Conservation (phyloP, 1,284 basidiomycete genomes). For the Pyrrhoderma noxium region DNA sequence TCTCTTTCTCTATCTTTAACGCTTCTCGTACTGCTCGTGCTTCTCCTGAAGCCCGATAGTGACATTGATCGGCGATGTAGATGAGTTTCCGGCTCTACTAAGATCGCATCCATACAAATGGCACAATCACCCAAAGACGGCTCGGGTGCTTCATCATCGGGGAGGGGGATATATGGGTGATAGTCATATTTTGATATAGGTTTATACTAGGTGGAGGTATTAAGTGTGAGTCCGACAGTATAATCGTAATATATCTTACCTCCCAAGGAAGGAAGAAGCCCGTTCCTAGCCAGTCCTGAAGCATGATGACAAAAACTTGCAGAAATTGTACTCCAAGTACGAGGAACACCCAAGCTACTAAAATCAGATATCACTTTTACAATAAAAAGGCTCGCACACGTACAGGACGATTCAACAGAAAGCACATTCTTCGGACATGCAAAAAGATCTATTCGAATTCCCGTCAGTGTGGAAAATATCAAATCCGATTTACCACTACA, state of each 20-base stretch:
- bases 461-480: no score
- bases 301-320: conserved; percentile 59
- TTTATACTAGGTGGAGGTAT: conserved; percentile 41
- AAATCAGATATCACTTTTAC: conserved; percentile 1
- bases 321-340: conserved; percentile 55
- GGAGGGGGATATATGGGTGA: conserved; percentile 66
- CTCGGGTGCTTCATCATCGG: conserved; percentile 67
- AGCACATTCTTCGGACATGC: conserved; percentile 80
- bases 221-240: neutral
- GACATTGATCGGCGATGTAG: conserved; percentile 26
- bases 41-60: conserved; percentile 22
- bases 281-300: conserved; percentile 75
- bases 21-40: conserved; percentile 17
- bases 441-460: conserved; percentile 64
- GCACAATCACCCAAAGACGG: conserved; percentile 76
- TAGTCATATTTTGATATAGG: conserved; percentile 71
- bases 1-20: conserved; percentile 27
- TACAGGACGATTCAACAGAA: conserved; percentile 65
- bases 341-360: conserved; percentile 54
- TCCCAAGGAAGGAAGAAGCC: conserved; percentile 71
- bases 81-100: conserved; percentile 33
- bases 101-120: conserved; percentile 86
- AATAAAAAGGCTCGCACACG: no score
- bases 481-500: conserved; percentile 12
- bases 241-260: conserved; percentile 34